Evolutionary conservation across 1,284 basidiomycete genomes (phyloP).

Genomic region (Rhodofomes roseus): DNA sequence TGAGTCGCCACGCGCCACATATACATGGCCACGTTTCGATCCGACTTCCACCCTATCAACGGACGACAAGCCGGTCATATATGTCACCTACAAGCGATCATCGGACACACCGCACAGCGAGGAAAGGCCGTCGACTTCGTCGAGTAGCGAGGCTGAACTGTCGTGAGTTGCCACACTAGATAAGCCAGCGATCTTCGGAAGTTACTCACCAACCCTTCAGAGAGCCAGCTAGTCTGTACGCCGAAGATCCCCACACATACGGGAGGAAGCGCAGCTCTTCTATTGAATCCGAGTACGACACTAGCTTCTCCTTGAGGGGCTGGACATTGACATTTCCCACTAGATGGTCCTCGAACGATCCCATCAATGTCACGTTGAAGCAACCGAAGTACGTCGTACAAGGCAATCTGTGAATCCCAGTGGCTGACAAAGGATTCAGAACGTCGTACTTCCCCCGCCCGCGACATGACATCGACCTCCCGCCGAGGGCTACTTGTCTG

Average conservation of each 20-base stretch:
- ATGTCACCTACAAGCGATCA: conserved; percentile 19
- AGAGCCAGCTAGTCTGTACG: conserved; percentile 5
- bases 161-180: not conserved
- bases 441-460: not conserved
- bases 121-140: not conserved
- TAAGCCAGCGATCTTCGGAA: conserved; percentile 1
- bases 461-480: not conserved
- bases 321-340: not conserved
- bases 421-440: not conserved
- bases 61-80: conserved; percentile 14
- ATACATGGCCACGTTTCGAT: conserved; percentile 34
- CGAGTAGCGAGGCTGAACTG: not conserved
- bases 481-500: not conserved
- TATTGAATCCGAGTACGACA: conserved; percentile 15
- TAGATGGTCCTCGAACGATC: not conserved
- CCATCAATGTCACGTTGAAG: not conserved
- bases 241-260: not conserved
- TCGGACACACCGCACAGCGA: not conserved
- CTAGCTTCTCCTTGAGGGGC: not conserved
- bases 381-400: conserved; percentile 1
- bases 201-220: not conserved
- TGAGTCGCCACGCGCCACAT: conserved; percentile 32
- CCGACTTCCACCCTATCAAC: conserved; percentile 24
- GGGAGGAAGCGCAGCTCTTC: conserved; percentile 19
- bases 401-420: not conserved